phyloP scores from a whole-genome alignment of 1,139 yeast genomes.

The Nadsonia commutata region DNA sequence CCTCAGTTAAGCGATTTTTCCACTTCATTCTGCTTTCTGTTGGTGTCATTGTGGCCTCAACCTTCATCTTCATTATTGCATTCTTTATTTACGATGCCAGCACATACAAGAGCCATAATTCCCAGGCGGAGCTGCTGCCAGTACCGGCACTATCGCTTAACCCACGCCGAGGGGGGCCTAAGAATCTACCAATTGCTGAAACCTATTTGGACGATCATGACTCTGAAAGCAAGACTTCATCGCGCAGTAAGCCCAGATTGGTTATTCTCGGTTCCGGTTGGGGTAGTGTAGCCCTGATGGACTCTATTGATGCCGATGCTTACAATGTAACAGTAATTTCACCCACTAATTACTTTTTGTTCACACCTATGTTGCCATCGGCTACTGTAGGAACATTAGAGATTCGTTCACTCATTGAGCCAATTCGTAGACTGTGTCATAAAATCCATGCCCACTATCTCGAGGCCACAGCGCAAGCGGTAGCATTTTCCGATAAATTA shows the following conservation, averaged over 20 bases:
- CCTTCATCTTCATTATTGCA: constrained; percentile 18
- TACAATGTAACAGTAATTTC: constrained; percentile 47
- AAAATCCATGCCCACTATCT: constrained; percentile 39
- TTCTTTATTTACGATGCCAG: constrained; percentile 48
- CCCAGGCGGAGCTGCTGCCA: constrained; percentile 24
- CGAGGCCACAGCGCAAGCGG: constrained; percentile 40
- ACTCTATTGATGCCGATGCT: constrained; percentile 31
- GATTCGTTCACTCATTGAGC: constrained; percentile 41
- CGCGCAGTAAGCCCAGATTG: constrained; percentile 34
- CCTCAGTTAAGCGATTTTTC: neutral
- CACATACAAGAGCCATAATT: constrained; percentile 28
- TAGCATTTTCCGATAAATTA: constrained; percentile 36
- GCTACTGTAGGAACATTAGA: constrained; percentile 46
- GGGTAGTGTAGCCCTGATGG: constrained; percentile 31
- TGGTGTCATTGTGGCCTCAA: constrained; percentile 12
- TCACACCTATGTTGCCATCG: constrained; percentile 44
- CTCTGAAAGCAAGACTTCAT: constrained; percentile 25
- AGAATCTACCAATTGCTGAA: constrained; percentile 42
- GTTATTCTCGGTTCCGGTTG: constrained; percentile 49
- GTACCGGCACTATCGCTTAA: constrained; percentile 36
- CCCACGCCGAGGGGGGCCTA: constrained; percentile 52
- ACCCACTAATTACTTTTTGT: constrained; percentile 44
- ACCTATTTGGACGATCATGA: constrained; percentile 41
- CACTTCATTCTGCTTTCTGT: constrained; percentile 5
- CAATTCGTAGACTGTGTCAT: constrained; percentile 36